Evolutionary conservation across 2,329 filamentous ascomycete species (phyloP).

Genomic region (Fusarium anguioides): DNA sequence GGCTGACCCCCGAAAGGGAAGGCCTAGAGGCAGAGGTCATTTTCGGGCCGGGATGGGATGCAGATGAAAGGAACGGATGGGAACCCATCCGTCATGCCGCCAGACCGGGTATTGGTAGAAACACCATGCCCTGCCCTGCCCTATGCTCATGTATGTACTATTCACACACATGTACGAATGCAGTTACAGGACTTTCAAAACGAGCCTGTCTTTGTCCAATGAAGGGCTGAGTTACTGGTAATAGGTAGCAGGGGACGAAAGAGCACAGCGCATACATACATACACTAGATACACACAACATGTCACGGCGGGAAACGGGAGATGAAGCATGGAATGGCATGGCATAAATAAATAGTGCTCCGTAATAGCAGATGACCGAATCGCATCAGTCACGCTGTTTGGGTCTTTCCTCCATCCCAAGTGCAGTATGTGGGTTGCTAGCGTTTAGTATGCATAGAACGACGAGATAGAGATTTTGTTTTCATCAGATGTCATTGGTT

Average conservation of each 20-base stretch:
- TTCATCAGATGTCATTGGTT: conserved; percentile 22
- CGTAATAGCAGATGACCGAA: background rate
- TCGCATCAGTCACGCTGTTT: conserved; percentile 15
- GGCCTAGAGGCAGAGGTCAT: conserved; percentile 35
- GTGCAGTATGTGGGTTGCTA: conserved; percentile 11
- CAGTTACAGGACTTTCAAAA: conserved; percentile 23
- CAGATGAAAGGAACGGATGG: conserved; percentile 39
- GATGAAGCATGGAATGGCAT: conserved; percentile 31
- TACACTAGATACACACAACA: too few relatives aligned
- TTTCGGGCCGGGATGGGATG: conserved; percentile 35
- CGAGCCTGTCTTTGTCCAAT: conserved; percentile 22
- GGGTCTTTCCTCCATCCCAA: background rate
- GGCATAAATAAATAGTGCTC: conserved; percentile 1
- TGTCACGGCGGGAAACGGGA: conserved; percentile 34
- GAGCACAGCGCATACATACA: conserved; percentile 19
- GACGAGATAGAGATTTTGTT: conserved; percentile 23
- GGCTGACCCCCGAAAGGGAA: conserved; percentile 42
- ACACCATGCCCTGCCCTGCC: conserved; percentile 20
- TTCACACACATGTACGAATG: conserved; percentile 19
- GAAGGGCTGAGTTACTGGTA: background rate
- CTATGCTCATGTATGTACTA: conserved; percentile 15
- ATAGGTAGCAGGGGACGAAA: conserved; percentile 17
- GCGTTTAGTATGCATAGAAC: conserved; percentile 11
- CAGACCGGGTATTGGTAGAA: conserved; percentile 16
- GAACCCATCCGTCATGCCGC: conserved; percentile 37